Evolutionary conservation across 2,329 filamentous ascomycete genomes (phyloP).

Genomic region (Colletotrichum abscissum): DNA sequence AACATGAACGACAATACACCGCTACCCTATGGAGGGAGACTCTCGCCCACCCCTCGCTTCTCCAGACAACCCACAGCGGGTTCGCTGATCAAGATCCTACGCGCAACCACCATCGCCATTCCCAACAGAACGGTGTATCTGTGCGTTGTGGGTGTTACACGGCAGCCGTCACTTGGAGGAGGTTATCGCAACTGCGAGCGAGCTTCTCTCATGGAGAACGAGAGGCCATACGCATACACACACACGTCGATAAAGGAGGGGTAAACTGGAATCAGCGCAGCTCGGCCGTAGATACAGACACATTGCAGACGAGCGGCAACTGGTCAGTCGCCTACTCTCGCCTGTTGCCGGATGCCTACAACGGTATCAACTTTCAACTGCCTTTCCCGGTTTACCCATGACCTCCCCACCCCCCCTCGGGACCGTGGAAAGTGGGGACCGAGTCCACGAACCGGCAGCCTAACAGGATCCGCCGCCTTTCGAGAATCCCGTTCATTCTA

Average conservation of each 20-base stretch:
- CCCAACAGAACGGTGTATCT: not conserved
- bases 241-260: not conserved
- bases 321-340: not conserved
- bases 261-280: not conserved
- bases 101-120: slow-evolving; percentile 3
- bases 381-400: not conserved
- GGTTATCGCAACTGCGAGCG: not conserved
- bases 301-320: not conserved
- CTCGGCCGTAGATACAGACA: not conserved
- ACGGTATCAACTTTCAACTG: not conserved
- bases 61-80: slow-evolving; percentile 12
- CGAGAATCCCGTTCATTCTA: not conserved
- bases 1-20: not conserved
- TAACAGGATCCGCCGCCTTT: not conserved
- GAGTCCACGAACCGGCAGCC: not conserved
- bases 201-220: not conserved
- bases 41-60: not conserved
- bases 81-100: slow-evolving; percentile 22
- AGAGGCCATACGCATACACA: not conserved
- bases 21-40: not conserved
- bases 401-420: not conserved
- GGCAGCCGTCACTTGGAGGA: not conserved
- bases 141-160: not conserved
- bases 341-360: not conserved
- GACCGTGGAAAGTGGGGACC: not conserved